phyloP scores from a whole-genome alignment of 495 filamentous ascomycete species.

The Lasiosphaeria ovina region DNA sequence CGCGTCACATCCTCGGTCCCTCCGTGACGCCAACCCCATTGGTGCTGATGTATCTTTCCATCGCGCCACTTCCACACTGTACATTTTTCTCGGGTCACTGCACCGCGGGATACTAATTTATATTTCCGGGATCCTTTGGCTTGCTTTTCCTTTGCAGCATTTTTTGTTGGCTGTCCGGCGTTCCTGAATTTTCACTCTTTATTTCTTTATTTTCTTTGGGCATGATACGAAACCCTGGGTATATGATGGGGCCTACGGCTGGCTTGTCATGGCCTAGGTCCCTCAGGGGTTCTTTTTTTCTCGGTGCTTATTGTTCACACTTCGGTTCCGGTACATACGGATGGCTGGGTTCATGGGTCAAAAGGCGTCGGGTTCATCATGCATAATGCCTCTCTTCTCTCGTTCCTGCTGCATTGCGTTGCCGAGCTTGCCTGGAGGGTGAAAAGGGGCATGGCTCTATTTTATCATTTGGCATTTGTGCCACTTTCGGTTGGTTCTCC shows the following conservation, averaged over 20 bases:
- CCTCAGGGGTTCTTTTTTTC: conserved; percentile 3
- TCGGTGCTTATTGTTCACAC: not conserved
- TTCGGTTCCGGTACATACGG: conserved; percentile 11
- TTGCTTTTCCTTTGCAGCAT: conserved; percentile 15
- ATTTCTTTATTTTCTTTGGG: conserved; percentile 1
- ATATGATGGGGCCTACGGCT: conserved; percentile 12
- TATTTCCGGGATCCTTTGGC: not conserved
- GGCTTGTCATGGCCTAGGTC: not conserved
- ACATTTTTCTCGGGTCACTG: conserved; percentile 8
- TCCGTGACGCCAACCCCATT: too few species aligned
- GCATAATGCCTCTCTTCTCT: conserved; percentile 13
- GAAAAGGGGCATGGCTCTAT: conserved; percentile 4
- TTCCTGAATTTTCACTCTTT: conserved; percentile 3
- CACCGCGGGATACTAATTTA: conserved; percentile 8
- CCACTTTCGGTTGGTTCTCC: too few species aligned
- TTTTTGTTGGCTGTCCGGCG: conserved; percentile 18
- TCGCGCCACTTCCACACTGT: conserved; percentile 1
- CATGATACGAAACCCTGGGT: conserved; percentile 14
- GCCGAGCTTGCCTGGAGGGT: not conserved
- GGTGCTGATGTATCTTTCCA: too few species aligned
- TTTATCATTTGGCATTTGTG: not conserved
- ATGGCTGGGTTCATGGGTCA: conserved; percentile 6
- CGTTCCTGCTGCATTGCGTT: conserved; percentile 3
- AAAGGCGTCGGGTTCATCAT: conserved; percentile 16
- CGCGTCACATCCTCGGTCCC: too few species aligned